A percentile compares a stretch with the other conserved stretches of the same genome.
These are phyloP conservation scores for Pleomassaria siparia DNA, from an alignment of 2,329 filamentous ascomycete species.

Conservation along the genomic window DNA sequence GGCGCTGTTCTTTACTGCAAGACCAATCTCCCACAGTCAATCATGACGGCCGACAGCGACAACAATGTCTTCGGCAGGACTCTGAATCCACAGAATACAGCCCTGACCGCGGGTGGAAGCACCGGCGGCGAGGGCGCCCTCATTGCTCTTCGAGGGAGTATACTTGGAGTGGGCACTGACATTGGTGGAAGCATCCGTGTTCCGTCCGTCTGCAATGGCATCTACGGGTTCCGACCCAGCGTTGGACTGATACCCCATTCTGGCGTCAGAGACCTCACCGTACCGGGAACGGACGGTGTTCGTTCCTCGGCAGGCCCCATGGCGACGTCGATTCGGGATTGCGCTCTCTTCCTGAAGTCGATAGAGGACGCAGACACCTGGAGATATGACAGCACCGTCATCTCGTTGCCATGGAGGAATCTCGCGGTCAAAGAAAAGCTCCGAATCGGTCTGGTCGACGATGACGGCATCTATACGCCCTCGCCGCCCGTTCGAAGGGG, in stretches of 20 bases:
- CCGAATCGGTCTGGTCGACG: conserved; percentile 9
- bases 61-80: conserved; percentile 64
- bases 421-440: conserved; percentile 1
- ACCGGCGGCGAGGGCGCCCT: conserved; percentile 63
- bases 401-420: conserved; percentile 11
- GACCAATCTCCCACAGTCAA: conserved; percentile 53
- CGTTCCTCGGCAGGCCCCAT: conserved; percentile 41
- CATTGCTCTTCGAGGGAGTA: conserved; percentile 55
- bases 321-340: conserved; percentile 42
- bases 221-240: conserved; percentile 28
- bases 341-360: conserved; percentile 42
- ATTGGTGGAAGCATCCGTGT: conserved; percentile 60
- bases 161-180: conserved; percentile 61
- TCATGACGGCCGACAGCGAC: conserved; percentile 57
- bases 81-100: conserved; percentile 58
- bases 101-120: conserved; percentile 58
- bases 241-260: conserved; percentile 48
- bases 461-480: conserved; percentile 10
- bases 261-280: conserved; percentile 16
- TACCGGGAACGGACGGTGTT: conserved; percentile 26
- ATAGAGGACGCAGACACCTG: conserved; percentile 45
- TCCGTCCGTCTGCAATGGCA: conserved; percentile 44
- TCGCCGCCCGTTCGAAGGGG: conserved; percentile 9
- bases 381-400: conserved; percentile 18
- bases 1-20: conserved; percentile 55